Base-by-base conservation (phyloP, 495 filamentous ascomycete genomes). In the Annulohypoxylon bovei region DNA sequence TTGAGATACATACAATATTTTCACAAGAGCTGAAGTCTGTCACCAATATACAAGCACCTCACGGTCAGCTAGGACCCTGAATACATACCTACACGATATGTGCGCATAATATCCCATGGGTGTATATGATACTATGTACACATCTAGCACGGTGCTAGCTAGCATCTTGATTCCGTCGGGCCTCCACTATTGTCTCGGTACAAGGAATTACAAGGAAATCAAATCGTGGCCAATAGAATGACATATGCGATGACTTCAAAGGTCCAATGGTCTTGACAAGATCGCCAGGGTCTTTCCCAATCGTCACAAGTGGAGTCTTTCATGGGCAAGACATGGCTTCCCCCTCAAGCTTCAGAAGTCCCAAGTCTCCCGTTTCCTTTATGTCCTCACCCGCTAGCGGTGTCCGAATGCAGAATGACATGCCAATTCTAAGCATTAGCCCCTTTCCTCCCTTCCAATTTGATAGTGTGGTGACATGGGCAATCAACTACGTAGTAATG, bases 241-340 rank as follows among this genome's bases (percentile, higher is more conserved):
- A 75, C 74, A 72, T 75, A 73, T 53, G 69, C 47, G 47, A 75
- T 70, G 70, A 68, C 75, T 71, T 67, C 59, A 57, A 65, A 73
- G 62, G 47, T 33, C 49, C 49, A 32, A 33, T 18, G 4, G 60
- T 61, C 59, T 44, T 39, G 39, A 60, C 68, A 46, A 32, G 79
- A 81, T 78, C 79, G 65, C 75, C 76, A 79, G 79, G 79, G 79
- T 79, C 79, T 79, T 77, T 71, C 73, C 73, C 14, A 61, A 64
- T 72, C 47, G 46, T 42, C 46, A 35, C 42, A 12, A 23, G 53
- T 65, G 60, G 59, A 64, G 59, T 57, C 33, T 75, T 49, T 32
- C 42, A 62, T 39, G 58, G 59, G 54, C 30, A 12, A 46, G 42
- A 59, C 44, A 46, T 55, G 18, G 27, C n/a, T 28, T 20, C 46